phyloP scores from a whole-genome alignment of 345 rosid species.

The Hibiscus tridactylites region DNA sequence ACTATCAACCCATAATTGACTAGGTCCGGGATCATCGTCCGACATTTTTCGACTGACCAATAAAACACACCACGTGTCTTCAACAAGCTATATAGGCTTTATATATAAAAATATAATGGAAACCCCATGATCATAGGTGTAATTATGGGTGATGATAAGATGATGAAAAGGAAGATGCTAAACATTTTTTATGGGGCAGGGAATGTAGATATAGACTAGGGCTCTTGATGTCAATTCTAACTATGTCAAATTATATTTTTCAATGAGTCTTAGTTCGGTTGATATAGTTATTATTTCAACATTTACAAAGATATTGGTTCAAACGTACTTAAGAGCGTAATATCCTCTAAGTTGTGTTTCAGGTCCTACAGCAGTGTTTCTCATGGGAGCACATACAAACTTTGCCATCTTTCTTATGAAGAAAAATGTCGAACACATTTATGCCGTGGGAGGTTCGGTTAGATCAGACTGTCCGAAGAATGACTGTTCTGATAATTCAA shows the following conservation, averaged over 20 bases:
- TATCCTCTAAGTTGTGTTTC: not conserved
- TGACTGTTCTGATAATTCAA: conserved; percentile 35
- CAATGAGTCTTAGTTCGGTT: too few relatives aligned
- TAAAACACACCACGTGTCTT: not conserved
- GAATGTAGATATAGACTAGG: conserved; percentile 69
- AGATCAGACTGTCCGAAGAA: conserved; percentile 42
- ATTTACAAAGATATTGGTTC: too few relatives aligned
- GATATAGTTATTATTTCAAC: too few relatives aligned
- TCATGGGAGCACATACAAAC: conserved; percentile 73
- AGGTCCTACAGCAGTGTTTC: conserved; percentile 38
- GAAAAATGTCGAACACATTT: conserved; percentile 66
- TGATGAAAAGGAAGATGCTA: not conserved
- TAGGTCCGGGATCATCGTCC: conserved; percentile 52
- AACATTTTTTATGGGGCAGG: conserved; percentile 20
- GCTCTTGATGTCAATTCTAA: conserved; percentile 50
- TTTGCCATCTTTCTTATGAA: conserved; percentile 75
- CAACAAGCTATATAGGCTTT: not conserved
- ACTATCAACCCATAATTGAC: conserved; percentile 75
- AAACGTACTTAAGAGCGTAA: too few relatives aligned
- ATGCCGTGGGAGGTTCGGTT: conserved; percentile 84
- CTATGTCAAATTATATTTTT: conserved; percentile 25
- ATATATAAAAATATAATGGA: not conserved
- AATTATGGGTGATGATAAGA: not conserved
- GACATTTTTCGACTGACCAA: not conserved
- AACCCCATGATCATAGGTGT: not conserved